These are phyloP conservation scores for Kwoniella dendrophila DNA, from an alignment of 768 basidiomycete genomes.

Conservation along the genomic window DNA sequence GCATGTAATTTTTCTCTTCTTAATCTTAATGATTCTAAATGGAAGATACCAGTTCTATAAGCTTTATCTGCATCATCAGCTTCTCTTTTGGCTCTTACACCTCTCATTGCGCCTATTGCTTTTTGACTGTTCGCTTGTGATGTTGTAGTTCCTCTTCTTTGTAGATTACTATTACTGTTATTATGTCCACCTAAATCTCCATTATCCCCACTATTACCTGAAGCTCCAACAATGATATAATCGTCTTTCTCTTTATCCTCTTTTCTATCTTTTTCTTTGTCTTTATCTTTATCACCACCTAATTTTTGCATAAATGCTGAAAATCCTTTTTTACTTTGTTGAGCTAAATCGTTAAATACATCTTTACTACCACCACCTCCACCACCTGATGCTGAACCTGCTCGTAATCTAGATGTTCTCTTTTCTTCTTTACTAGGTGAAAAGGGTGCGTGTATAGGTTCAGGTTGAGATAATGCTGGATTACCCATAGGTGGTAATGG, in stretches of 20 bases:
- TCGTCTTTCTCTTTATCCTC: conserved; percentile 64
- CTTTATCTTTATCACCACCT: conserved; percentile 56
- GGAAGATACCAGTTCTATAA: conserved; percentile 84
- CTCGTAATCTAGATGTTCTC: conserved; percentile 69
- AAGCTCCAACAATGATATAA: conserved; percentile 11
- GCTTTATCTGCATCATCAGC: conserved; percentile 89
- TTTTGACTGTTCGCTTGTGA: conserved; percentile 21
- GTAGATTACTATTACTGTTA: conserved; percentile 20
- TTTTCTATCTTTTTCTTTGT: conserved; percentile 47
- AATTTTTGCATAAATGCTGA: conserved; percentile 83
- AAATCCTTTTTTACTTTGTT: conserved; percentile 84
- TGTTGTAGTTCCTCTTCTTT: conserved; percentile 33
- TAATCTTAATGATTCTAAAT: conserved; percentile 86
- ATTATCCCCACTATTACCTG: conserved; percentile 17
- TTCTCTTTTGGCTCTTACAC: conserved; percentile 81
- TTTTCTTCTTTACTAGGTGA: conserved; percentile 61
- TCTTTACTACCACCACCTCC: conserved; percentile 49
- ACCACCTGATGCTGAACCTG: conserved; percentile 66
- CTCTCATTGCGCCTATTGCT: conserved; percentile 63
- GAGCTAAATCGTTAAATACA: conserved; percentile 78
- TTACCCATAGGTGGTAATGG: conserved; percentile 18
- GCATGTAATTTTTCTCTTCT: conserved; percentile 79
- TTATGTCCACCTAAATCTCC: conserved; percentile 22
- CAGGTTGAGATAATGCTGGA: conserved; percentile 8
- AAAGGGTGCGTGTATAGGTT: conserved; percentile 9